These are phyloP conservation scores for Tillandsia fasciculata DNA, from an alignment of 176 grass and related monocot species.

Conservation along the genomic window DNA sequence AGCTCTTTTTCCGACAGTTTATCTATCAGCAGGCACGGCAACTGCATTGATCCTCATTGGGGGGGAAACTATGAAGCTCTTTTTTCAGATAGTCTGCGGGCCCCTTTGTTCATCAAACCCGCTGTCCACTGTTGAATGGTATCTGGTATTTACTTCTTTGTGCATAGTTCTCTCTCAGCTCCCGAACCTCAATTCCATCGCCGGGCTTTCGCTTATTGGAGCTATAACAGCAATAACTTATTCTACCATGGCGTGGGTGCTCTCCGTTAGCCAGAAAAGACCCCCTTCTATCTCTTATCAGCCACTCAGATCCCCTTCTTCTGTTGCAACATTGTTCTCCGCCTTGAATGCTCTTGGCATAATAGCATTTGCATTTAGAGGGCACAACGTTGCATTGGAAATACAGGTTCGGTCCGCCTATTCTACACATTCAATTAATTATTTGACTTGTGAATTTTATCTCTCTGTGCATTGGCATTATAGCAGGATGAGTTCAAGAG, in stretches of 20 bases:
- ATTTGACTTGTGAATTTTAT: background rate
- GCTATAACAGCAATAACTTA: slow-evolving; percentile 84
- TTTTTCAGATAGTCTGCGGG: slow-evolving; percentile 84
- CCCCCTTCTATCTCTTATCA: slow-evolving; percentile 56
- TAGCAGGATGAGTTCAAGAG: background rate
- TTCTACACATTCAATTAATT: background rate
- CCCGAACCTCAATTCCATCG: slow-evolving; percentile 96
- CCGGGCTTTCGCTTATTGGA: slow-evolving; percentile 83
- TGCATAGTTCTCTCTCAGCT: slow-evolving; percentile 89
- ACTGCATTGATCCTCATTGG: slow-evolving; percentile 88
- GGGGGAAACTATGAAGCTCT: slow-evolving; percentile 95
- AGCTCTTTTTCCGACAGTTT: slow-evolving; percentile 92
- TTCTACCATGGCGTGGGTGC: slow-evolving; percentile 82
- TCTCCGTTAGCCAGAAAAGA: slow-evolving; percentile 62
- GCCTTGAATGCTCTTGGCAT: slow-evolving; percentile 84
- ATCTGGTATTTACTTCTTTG: slow-evolving; percentile 86
- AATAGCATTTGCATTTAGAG: slow-evolving; percentile 92
- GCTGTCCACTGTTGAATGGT: slow-evolving; percentile 89
- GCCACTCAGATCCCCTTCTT: slow-evolving; percentile 37
- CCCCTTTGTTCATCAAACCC: slow-evolving; percentile 59
- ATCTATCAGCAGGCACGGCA: slow-evolving; percentile 85
- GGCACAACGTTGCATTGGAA: slow-evolving; percentile 92
- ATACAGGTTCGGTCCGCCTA: slow-evolving; percentile 60
- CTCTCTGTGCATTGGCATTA: too few species aligned
- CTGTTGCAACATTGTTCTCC: slow-evolving; percentile 42